phyloP scores from a whole-genome alignment of 441 rosid genomes.

The Erodium trifolium region DNA sequence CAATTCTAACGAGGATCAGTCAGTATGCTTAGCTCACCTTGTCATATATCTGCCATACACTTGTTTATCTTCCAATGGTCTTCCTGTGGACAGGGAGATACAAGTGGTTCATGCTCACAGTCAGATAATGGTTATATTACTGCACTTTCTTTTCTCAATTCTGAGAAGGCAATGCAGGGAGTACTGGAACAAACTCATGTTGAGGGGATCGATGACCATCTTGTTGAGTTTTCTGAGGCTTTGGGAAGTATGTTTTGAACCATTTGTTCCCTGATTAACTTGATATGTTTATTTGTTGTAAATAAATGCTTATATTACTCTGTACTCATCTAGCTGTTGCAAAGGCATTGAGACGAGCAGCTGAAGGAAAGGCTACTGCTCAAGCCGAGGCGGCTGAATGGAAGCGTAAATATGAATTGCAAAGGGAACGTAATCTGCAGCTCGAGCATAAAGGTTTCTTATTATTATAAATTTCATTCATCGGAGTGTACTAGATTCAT shows the following conservation, averaged over 20 bases:
- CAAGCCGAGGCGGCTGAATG: constrained; percentile 98
- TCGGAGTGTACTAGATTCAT: constrained; percentile 11
- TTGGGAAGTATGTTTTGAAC: constrained; percentile 57
- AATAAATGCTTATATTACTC: constrained; percentile 15
- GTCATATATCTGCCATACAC: background rate
- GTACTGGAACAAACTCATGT: constrained; percentile 72
- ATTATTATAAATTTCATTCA: constrained; percentile 9
- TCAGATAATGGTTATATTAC: constrained; percentile 42
- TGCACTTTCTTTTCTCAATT: constrained; percentile 39
- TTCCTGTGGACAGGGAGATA: constrained; percentile 51
- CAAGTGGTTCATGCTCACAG: constrained; percentile 30
- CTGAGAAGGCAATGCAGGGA: constrained; percentile 88
- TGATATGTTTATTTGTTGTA: background rate
- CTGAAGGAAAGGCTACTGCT: constrained; percentile 94
- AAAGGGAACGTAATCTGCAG: constrained; percentile 47
- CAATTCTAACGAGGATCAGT: background rate
- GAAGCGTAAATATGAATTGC: constrained; percentile 87
- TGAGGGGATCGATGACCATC: constrained; percentile 75
- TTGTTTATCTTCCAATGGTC: constrained; percentile 28
- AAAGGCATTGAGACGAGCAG: constrained; percentile 82
- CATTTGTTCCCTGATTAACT: constrained; percentile 4
- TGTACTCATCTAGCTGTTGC: constrained; percentile 68
- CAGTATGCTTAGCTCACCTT: background rate
- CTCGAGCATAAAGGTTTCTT: constrained; percentile 55
- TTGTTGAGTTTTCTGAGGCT: constrained; percentile 90